Percentiles rank a stretch among this genome's conserved stretches.
Conservation (phyloP, 176 grass and related monocot genomes). For the Ananas comosus region DNA sequence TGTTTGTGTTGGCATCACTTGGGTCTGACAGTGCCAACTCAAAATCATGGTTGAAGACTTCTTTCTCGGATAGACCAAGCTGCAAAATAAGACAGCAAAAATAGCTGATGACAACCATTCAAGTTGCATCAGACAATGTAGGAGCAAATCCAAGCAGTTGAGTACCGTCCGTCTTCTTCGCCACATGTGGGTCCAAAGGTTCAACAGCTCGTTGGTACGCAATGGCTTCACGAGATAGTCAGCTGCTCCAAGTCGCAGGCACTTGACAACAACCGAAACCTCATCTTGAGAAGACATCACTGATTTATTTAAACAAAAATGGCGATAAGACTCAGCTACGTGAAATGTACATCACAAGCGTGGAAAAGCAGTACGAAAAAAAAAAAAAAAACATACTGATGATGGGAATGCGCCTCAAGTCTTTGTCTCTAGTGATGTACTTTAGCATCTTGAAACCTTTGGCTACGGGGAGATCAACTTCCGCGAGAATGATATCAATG, state of each 20-base stretch:
- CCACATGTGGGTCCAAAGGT: slow-evolving; percentile 97
- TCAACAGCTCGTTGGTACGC: slow-evolving; percentile 81
- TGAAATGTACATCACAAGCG: not conserved
- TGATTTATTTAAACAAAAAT: slow-evolving; percentile 1
- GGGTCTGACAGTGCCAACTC: slow-evolving; percentile 60
- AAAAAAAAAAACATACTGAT: slow-evolving; percentile 53
- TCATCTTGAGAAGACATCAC: slow-evolving; percentile 94
- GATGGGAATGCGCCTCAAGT: slow-evolving; percentile 75
- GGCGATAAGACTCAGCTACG: not conserved
- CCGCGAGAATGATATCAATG: slow-evolving; percentile 87
- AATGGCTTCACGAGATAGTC: slow-evolving; percentile 92
- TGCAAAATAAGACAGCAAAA: slow-evolving; percentile 34
- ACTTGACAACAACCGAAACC: slow-evolving; percentile 92
- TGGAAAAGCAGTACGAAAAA: not conserved
- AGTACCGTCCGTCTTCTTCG: slow-evolving; percentile 71
- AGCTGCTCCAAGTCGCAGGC: slow-evolving; percentile 73
- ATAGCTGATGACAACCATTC: slow-evolving; percentile 12
- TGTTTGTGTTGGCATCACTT: slow-evolving; percentile 88
- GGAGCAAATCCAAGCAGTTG: not conserved
- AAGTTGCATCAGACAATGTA: slow-evolving; percentile 14
- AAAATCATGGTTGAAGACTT: slow-evolving; percentile 65
- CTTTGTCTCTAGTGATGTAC: slow-evolving; percentile 82
- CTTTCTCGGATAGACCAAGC: slow-evolving; percentile 77
- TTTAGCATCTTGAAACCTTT: slow-evolving; percentile 98
- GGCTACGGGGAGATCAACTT: slow-evolving; percentile 75